Conservation (phyloP, 2,329 filamentous ascomycete species). For the Balansia obtecta region DNA sequence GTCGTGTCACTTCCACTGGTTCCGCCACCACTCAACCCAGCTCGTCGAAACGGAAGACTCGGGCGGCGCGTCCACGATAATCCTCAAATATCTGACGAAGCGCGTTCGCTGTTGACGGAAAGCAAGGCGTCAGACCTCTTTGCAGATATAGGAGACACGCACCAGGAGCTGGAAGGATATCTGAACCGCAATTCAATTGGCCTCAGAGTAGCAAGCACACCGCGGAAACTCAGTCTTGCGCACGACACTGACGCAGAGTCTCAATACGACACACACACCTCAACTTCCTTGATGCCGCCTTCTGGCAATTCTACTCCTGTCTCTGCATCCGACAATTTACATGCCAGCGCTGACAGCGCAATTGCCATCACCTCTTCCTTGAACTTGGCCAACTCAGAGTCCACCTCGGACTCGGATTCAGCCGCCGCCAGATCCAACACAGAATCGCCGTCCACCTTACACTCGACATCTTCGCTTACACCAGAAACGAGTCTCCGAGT, state of each 20-base stretch:
- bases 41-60: slow-evolving; percentile 1
- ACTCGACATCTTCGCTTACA: background rate
- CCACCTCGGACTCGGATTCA: background rate
- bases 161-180: slow-evolving; percentile 8
- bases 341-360: background rate
- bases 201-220: background rate
- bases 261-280: background rate
- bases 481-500: background rate
- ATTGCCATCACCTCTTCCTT: background rate
- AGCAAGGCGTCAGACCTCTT: slow-evolving; percentile 8
- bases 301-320: background rate
- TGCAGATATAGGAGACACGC: slow-evolving; percentile 7
- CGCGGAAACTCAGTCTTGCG: slow-evolving; percentile 1
- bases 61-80: background rate
- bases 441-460: background rate
- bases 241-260: slow-evolving; percentile 5
- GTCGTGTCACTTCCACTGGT: slow-evolving; percentile 1
- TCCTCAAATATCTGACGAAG: background rate
- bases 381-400: background rate
- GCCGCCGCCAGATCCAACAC: background rate
- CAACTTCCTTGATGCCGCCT: background rate
- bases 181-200: slow-evolving; percentile 2
- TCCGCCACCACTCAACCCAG: slow-evolving; percentile 3
- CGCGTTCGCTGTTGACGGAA: background rate
- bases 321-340: background rate